Evolutionary conservation across 2,329 filamentous ascomycete species (phyloP), one percentile per base, ranked within the genome.

Genomic region (Cladosporium halotolerans): DNA sequence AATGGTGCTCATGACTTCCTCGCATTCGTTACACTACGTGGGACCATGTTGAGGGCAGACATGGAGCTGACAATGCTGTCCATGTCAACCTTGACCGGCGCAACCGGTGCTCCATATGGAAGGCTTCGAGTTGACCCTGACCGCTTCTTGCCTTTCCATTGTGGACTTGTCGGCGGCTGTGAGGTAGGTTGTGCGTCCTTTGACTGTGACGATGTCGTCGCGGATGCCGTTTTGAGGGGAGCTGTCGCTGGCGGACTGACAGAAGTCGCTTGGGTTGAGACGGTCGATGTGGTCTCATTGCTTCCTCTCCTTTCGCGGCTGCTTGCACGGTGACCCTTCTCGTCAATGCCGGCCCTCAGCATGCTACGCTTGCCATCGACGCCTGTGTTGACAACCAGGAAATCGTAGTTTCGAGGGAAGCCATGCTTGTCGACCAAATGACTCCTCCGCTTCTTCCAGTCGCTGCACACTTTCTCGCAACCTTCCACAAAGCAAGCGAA

Each of bases 381-480:
- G n/a, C 93, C 93, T 57, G 89, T 83, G 60, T 90, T 88, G 2
- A 95, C 86, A 49, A 97, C 81, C 46, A 83, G 82, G 63, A 95
- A 96, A 70, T 95, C 92, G 72, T 90, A 96, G 63, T 88, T 87
- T 72, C 76, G 63, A 1, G 91, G 92, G 66, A 93, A 99, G 72
- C 85, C 80, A 70, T 99, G 93, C 73, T 96, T 96, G 75, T 96
- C 91, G 60, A 96, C 89, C 60, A 96, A 77, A 74, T 99, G 92
- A 68, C 89, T 82, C 33, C 88, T 80, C 42, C 93, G 82, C 71
- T 96, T 97, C 64, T 88, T 84, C 31, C 86, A 84, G 3, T 88
- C 90, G 52, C 81, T 83, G 72, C 91, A 96, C 67, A 89, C 84
- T 60, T 87, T 82, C 55, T 93, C 88, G 69, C 93, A 99, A 45